Percentiles rank a stretch among this genome's conserved stretches.
These are phyloP conservation scores for Fomitopsis palustris DNA, from an alignment of 1,284 basidiomycete species.

Conservation along the genomic window DNA sequence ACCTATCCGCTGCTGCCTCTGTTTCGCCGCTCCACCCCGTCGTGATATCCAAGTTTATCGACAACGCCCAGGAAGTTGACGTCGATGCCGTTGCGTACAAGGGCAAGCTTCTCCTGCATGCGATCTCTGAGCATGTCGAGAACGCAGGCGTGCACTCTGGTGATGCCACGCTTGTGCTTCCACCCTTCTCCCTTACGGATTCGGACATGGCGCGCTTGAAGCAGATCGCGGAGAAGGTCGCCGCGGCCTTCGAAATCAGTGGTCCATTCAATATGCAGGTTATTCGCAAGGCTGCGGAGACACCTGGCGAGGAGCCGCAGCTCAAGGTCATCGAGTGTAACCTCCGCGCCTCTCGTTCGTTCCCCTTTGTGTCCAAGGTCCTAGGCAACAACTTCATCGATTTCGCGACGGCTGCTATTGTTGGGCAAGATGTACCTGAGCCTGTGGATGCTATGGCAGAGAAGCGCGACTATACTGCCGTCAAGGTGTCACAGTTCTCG, in stretches of 20 bases:
- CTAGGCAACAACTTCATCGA: constrained; percentile 97
- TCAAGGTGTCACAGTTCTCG: constrained; percentile 99
- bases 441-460: constrained; percentile 93
- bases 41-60: constrained; percentile 98
- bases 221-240: constrained; percentile 93
- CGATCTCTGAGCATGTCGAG: constrained; percentile 98
- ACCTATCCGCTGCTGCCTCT: constrained; percentile 90
- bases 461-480: constrained; percentile 89
- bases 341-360: constrained; percentile 94
- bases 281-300: constrained; percentile 78
- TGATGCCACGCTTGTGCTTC: constrained; percentile 96
- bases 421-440: constrained; percentile 85
- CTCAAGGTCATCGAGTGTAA: constrained; percentile 99
- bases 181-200: constrained; percentile 84
- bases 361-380: constrained; percentile 99
- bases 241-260: constrained; percentile 91
- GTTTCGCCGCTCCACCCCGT: constrained; percentile 98
- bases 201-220: constrained; percentile 87
- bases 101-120: constrained; percentile 93
- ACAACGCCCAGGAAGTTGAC: constrained; percentile 96
- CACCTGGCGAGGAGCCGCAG: constrained; percentile 53
- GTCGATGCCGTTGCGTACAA: constrained; percentile 96
- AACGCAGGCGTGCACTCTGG: constrained; percentile 99
- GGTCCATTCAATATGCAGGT: constrained; percentile 99
- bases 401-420: constrained; percentile 90